phyloP scores from a whole-genome alignment of 805 yeast genomes.

The Citeromyces nyonsensis region DNA sequence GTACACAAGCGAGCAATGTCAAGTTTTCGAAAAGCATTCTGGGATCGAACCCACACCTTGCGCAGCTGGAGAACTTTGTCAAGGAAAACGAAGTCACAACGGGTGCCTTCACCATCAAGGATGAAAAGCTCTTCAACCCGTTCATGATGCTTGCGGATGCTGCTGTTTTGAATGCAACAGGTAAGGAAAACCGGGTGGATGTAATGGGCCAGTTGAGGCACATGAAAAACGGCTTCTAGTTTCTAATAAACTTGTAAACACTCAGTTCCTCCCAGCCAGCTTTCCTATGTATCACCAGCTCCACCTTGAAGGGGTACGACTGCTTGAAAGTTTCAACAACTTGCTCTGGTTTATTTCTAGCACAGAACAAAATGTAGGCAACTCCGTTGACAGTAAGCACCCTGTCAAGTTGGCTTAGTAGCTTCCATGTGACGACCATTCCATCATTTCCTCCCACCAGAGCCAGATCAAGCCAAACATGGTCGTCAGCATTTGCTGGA shows the following conservation, averaged over 20 bases:
- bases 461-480: slow-evolving; percentile 80
- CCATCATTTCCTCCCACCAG: slow-evolving; percentile 83
- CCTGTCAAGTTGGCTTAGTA: slow-evolving; percentile 36
- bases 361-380: slow-evolving; percentile 86
- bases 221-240: slow-evolving; percentile 42
- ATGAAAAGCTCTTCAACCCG: slow-evolving; percentile 76
- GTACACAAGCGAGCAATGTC: slow-evolving; percentile 72
- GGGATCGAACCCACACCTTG: slow-evolving; percentile 31
- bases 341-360: slow-evolving; percentile 64
- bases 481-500: slow-evolving; percentile 28
- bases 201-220: slow-evolving; percentile 65
- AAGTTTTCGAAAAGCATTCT: slow-evolving; percentile 60
- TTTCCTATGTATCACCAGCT: slow-evolving; percentile 45
- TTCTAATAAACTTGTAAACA: slow-evolving; percentile 43
- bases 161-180: slow-evolving; percentile 41
- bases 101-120: slow-evolving; percentile 71
- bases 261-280: slow-evolving; percentile 95
- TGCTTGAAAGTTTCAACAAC: slow-evolving; percentile 32
- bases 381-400: slow-evolving; percentile 46
- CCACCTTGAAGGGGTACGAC: slow-evolving; percentile 16
- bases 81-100: slow-evolving; percentile 56
- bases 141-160: slow-evolving; percentile 71
- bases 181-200: slow-evolving; percentile 27
- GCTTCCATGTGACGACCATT: slow-evolving; percentile 64
- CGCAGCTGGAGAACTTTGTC: slow-evolving; percentile 33